Evolutionary conservation across 768 basidiomycete genomes (phyloP), one percentile per base, ranked within the genome.

Genomic region (Tulasnella sp.): DNA sequence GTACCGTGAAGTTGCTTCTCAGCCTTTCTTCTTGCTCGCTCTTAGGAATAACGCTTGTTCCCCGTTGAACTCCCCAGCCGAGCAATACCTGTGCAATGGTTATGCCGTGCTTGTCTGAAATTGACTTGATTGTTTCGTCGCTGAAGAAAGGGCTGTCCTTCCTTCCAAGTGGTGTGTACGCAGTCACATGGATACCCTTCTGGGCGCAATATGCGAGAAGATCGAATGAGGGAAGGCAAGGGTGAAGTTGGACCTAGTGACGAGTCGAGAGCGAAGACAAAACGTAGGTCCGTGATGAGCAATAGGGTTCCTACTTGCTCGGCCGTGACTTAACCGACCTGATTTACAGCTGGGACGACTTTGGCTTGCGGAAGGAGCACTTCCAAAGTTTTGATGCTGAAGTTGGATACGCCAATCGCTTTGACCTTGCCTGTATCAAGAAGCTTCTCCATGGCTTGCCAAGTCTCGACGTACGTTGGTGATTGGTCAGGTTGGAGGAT

Each of bases 1-100:
- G 7, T 40, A 74, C 73, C 73, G 38, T 40, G 38, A 74, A 42
- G 44, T 74, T 74, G 38, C 39, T 74, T 40, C 27, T 40, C 39
- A 74, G 27, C 44, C 73, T 4, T 38, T 74, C 85, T 83, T 92
- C 87, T 79, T 91, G 87, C 38, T 94, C 93, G 77, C 90, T 91
- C 88, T 96, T 96, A 24, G 95, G 95, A 82, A 96, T 94, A 80
- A 95, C 92, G 16, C 91, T 91, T 85, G 91, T 92, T 16, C 94
- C 94, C 62, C 93, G 89, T 82, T 91, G 84, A 46, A 85, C 89
- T 21, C 90, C 92, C 94, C 94, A 97, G 0, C 94, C 93, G 81
- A 97, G 86, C 76, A 96, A 88, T 44, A 96, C 92, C 84, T 96
- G 93, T 0, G 94, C 95, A 3, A 94, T 86, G 0, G 92, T 92